Base-by-base conservation (phyloP, 2,329 filamentous ascomycete genomes). In the Aspergillus pseudotamarii region DNA sequence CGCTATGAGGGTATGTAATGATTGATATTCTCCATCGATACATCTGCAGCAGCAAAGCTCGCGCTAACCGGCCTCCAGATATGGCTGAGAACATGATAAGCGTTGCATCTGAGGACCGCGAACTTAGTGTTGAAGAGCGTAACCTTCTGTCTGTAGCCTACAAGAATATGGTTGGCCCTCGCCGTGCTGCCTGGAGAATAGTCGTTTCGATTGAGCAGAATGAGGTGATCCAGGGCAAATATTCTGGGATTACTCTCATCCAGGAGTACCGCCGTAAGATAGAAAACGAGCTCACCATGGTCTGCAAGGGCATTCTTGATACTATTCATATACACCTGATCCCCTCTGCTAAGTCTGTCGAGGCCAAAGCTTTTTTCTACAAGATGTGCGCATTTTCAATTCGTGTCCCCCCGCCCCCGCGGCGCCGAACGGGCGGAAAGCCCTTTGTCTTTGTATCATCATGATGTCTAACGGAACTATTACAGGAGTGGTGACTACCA, bases 321-420 rank as follows among this genome's bases (percentile, higher is more conserved):
- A 94, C 97, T 73, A 87, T 98, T 71, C 93, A 97, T 80, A 86
- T 97, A 78, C 90, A 89, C 79, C 87, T 98, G 77, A 98, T 98
- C 79, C 94, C 94, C 82, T 94, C 95, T 83, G 94, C 94, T 79
- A 91, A 94, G 83, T 91, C 92, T 72, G 94, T 94, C 85, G 94
- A 98, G 88, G 97, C 93, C 81, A 97, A 97, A 90, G 94, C 98
- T 80, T 98, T 98, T 84, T 98, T 98, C 87, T 93, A 97, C 91
- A 98, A 98, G 90, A 98, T 98, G 94, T 97, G 30, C 30, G 30
- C 30, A 32, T 32, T 32, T 8, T 32, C 9, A 8, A 32, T 32
- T 32, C 3, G 4, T 26, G 26, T 30, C 28, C 30, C 8, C 6
- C 6, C 9, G 6, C 30, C 30, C 6, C 30, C n/a, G n/a, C n/a